Base-by-base conservation (phyloP, 306 rosid genomes). In the Fragaria ananassa region DNA sequence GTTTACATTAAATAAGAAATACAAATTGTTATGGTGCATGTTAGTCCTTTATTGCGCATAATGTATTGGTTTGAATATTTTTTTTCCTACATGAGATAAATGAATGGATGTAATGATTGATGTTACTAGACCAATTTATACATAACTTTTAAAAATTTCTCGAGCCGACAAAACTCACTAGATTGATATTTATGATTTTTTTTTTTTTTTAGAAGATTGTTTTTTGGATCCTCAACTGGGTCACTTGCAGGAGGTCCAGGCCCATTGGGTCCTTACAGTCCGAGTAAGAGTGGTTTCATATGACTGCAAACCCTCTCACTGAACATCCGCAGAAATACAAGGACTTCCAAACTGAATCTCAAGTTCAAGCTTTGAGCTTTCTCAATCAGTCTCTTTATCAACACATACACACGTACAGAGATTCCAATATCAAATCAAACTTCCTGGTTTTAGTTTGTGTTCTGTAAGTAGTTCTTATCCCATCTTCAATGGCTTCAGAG, bases 321-420 rank as follows among this genome's bases (percentile, higher is more conserved):
- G 65, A 60, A 25, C 41, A 42, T 62, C 68, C 67, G 41, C n/a
- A 27, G 41, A 29, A 29, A 29, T 54, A 61, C 41, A 61, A 9
- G 41, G 12, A 61, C 21, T 11, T 31, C 69, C 69, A 34, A 61
- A 64, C 37, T 35, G 69, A 64, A 64, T 35, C 70, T 64, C 70
- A 35, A 64, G 46, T 14, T 35, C 10, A 61, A 64, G 47, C 70
- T 64, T 15, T 6, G 13, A 63, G 13, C 46, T 63, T 17, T 34
- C 69, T 34, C 21, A 15, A 63, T 17, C 68, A 63, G 5, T 63
- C 44, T 34, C 66, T 13, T 15, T 29, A 39, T 62, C 8, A 12
- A 29, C 5, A 64, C 69, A 35, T 35, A 35, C 19, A 64, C 69
- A 14, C 39, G 10, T 14, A 5, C 37, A 29, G 8, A 14, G n/a